phyloP scores from a whole-genome alignment of 176 grass and related monocot species.

The Lolium rigidum region DNA sequence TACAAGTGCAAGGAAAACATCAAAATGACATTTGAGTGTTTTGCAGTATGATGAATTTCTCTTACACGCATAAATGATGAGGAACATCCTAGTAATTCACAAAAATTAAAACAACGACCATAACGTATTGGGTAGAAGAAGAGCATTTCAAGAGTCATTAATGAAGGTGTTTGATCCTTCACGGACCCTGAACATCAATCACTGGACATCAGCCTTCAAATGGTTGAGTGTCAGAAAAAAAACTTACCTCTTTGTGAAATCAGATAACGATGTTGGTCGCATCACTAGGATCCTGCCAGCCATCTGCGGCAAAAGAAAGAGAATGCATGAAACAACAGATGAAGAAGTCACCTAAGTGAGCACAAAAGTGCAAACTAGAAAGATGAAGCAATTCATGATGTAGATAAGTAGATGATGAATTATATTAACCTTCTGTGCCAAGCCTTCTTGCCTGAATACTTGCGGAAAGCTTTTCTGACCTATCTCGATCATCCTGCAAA shows the following conservation, averaged over 20 bases:
- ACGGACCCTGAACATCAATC: background rate
- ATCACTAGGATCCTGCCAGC: conserved; percentile 89
- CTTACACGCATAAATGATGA: background rate
- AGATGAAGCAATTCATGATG: background rate
- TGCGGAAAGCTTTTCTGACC: conserved; percentile 91
- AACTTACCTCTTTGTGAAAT: conserved; percentile 85
- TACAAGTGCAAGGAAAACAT: background rate
- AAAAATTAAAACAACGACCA: conserved; percentile 3
- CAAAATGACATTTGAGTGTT: background rate
- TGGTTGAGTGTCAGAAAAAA: background rate
- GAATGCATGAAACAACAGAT: conserved; percentile 29
- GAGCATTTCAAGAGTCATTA: background rate
- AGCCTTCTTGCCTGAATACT: conserved; percentile 81
- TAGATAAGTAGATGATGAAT: background rate
- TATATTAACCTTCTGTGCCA: conserved; percentile 81
- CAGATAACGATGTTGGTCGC: conserved; percentile 72
- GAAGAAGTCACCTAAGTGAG: background rate
- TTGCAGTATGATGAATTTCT: background rate
- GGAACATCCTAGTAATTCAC: conserved; percentile 6
- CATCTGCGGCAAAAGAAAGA: conserved; percentile 61
- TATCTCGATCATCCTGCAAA: conserved; percentile 88
- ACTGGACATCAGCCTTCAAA: conserved; percentile 4
- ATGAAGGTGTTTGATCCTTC: background rate
- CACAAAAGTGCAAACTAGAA: conserved; percentile 19
- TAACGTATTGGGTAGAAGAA: conserved; percentile 2